Percentiles rank a stretch among this genome's conserved stretches.
Conservation (phyloP, 768 basidiomycete species). For the Leucocoprinus sp. region DNA sequence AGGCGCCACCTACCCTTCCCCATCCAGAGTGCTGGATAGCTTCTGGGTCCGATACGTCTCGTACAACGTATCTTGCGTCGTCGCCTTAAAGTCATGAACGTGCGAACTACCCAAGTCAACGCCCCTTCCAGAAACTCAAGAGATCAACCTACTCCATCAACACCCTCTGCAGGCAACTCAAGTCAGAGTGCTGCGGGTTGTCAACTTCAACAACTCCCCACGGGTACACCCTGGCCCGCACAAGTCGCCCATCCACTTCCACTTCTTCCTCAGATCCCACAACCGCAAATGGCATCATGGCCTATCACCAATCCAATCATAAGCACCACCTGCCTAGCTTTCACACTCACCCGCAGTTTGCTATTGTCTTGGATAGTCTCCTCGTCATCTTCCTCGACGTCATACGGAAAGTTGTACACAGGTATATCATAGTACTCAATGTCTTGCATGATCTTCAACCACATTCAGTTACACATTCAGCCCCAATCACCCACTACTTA, state of each 20-base stretch:
- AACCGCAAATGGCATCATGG: conserved; percentile 92
- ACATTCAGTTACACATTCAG: background rate
- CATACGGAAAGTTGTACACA: conserved; percentile 99
- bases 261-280: conserved; percentile 97
- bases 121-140: background rate
- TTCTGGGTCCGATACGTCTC: conserved; percentile 99
- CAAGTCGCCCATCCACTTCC: conserved; percentile 82
- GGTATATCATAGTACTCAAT: conserved; percentile 98
- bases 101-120: conserved; percentile 57
- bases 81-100: conserved; percentile 86
- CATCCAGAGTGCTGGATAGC: conserved; percentile 80
- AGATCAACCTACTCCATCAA: conserved; percentile 63
- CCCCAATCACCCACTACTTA: conserved; percentile 21
- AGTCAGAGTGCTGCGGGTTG: conserved; percentile 99
- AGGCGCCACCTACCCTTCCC: conserved; percentile 51
- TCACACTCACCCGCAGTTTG: conserved; percentile 68
- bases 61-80: conserved; percentile 91
- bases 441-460: conserved; percentile 92
- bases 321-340: background rate
- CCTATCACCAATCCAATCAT: conserved; percentile 36
- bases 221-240: conserved; percentile 92
- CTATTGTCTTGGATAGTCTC: conserved; percentile 97
- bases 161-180: conserved; percentile 85
- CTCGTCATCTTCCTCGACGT: conserved; percentile 98
- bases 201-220: conserved; percentile 99